Conservation (phyloP, 2,329 filamentous ascomycete species). For the Alternaria sp. region DNA sequence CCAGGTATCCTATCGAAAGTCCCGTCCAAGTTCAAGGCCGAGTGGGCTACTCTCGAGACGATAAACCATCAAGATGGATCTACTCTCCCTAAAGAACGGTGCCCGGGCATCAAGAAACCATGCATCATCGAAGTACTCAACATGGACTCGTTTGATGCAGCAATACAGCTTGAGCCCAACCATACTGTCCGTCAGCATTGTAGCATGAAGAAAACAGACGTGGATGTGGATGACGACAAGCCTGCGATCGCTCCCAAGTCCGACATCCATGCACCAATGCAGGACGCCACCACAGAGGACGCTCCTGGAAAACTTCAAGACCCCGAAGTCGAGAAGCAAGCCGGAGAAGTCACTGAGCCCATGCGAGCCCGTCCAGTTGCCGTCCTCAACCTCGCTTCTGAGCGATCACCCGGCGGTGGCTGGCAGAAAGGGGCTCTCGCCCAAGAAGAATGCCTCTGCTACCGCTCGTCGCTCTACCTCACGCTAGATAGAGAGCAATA, state of each 20-base stretch:
- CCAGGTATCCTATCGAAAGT: conserved; percentile 27
- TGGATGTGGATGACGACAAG: background rate
- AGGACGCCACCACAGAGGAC: background rate
- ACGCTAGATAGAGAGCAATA: conserved; percentile 56
- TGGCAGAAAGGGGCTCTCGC: conserved; percentile 67
- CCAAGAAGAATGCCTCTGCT: conserved; percentile 74
- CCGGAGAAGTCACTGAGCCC: background rate
- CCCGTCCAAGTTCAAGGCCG: conserved; percentile 20
- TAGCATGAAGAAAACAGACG: background rate
- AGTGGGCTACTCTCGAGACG: conserved; percentile 23
- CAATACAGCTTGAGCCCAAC: conserved; percentile 31
- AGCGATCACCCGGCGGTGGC: conserved; percentile 64
- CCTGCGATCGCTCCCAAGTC: background rate
- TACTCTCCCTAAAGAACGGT: conserved; percentile 24
- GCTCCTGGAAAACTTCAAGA: background rate
- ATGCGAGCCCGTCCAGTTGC: conserved; percentile 51
- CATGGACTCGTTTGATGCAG: conserved; percentile 44
- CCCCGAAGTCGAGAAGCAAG: background rate
- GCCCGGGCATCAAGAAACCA: conserved; percentile 32
- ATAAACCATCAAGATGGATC: conserved; percentile 15
- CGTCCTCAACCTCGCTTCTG: conserved; percentile 71
- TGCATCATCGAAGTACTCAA: conserved; percentile 36
- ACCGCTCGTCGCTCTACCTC: conserved; percentile 62
- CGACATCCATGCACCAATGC: background rate
- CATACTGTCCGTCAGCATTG: conserved; percentile 21